Conservation (phyloP, 164 flowering plant genomes). For the Vitis rupestris region DNA sequence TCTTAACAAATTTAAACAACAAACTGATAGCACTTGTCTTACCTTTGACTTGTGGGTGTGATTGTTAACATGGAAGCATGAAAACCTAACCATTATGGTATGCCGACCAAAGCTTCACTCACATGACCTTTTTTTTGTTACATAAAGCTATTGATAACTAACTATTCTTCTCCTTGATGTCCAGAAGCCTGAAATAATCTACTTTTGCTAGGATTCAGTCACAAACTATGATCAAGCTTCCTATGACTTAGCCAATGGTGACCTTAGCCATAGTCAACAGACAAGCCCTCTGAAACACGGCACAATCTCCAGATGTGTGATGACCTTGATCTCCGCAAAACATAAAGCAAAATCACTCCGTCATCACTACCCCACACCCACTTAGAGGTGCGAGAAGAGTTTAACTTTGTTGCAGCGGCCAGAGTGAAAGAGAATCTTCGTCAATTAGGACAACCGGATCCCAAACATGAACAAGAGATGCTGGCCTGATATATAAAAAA, state of each 20-base stretch:
- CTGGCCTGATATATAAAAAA: conserved; percentile 31
- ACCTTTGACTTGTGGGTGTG: conserved; percentile 67
- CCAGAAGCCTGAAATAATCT: conserved; percentile 21
- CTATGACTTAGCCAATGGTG: conserved; percentile 8
- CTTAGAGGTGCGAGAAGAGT: conserved; percentile 83
- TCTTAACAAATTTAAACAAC: conserved; percentile 1
- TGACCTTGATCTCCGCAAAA: conserved; percentile 71
- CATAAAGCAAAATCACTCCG: conserved; percentile 45
- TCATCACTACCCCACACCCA: conserved; percentile 83
- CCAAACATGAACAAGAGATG: conserved; percentile 37
- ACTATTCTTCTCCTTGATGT: conserved; percentile 8
- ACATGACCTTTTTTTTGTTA: conserved; percentile 12
- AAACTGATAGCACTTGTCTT: conserved; percentile 12
- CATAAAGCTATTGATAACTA: conserved; percentile 10
- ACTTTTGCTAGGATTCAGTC: background rate
- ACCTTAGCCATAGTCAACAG: conserved; percentile 89
- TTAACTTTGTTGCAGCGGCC: conserved; percentile 72
- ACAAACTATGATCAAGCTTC: conserved; percentile 21
- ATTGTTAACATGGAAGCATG: conserved; percentile 61
- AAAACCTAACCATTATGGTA: conserved; percentile 66
- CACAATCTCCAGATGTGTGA: conserved; percentile 89
- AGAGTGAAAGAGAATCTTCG: conserved; percentile 67
- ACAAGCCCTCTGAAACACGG: conserved; percentile 75
- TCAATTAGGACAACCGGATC: conserved; percentile 36
- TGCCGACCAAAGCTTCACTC: conserved; percentile 31